Percentiles rank a stretch among this genome's conserved stretches.
phyloP scores from a whole-genome alignment of 352 stramenopile species.

The Phytophthora fragariae region DNA sequence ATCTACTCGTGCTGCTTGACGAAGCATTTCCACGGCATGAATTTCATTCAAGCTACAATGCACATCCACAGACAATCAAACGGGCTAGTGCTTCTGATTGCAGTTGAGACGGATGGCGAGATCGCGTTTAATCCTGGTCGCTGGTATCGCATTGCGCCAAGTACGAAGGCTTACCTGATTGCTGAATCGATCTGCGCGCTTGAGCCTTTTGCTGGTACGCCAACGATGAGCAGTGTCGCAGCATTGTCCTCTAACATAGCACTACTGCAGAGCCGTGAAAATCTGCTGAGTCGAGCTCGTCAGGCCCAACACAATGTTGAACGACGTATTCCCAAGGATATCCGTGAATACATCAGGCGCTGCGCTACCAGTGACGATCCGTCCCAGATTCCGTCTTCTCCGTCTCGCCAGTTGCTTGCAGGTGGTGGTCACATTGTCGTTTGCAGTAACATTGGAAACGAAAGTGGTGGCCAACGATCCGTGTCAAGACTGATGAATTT shows the following conservation, averaged over 20 bases:
- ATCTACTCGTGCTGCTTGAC: slow-evolving; percentile 80
- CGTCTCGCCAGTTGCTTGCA: slow-evolving; percentile 50
- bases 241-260: slow-evolving; percentile 42
- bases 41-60: slow-evolving; percentile 78
- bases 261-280: slow-evolving; percentile 45
- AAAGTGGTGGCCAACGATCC: slow-evolving; percentile 63
- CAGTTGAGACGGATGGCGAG: slow-evolving; percentile 69
- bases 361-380: slow-evolving; percentile 40
- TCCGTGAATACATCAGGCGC: slow-evolving; percentile 69
- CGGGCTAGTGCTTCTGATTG: slow-evolving; percentile 79
- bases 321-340: slow-evolving; percentile 60
- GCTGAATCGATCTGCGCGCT: slow-evolving; percentile 73
- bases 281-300: slow-evolving; percentile 61
- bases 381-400: slow-evolving; percentile 49
- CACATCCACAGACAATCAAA: slow-evolving; percentile 76
- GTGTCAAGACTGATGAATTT: slow-evolving; percentile 81
- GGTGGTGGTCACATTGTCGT: slow-evolving; percentile 81
- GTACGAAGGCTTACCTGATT: slow-evolving; percentile 80
- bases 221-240: slow-evolving; percentile 36
- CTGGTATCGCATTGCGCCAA: slow-evolving; percentile 54
- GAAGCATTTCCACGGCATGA: slow-evolving; percentile 67
- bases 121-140: slow-evolving; percentile 83
- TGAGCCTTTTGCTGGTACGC: slow-evolving; percentile 44
- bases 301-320: slow-evolving; percentile 80
- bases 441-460: slow-evolving; percentile 78